Evolutionary conservation across 331 rosid species (phyloP), one percentile per base, ranked within the genome.

Genomic region (Arachis monticola): DNA sequence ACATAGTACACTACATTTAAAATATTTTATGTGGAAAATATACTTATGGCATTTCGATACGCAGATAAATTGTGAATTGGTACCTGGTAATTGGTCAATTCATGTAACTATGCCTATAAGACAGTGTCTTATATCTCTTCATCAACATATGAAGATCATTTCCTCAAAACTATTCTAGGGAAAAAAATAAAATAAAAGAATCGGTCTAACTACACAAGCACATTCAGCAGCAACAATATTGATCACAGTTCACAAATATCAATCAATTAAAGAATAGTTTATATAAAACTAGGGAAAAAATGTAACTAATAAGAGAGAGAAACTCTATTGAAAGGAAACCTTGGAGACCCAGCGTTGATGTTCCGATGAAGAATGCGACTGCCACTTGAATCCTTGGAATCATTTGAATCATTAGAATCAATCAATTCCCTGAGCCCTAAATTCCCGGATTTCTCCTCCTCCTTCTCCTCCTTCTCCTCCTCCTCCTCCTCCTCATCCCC

Each of bases 321-420:
- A 52, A 35, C 40, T 2, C 4, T 35, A 2, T 22, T 35, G 41
- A 30, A 59, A 40, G 5, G 30, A 50, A 81, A 93, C 98, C 93
- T 89, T 53, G 93, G 69, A 70, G 88, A 78, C 65, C 86, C 83
- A 12, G 89, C 84, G 53, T 85, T 91, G 63, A 91, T 47, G 61
- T 83, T 88, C n/a, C 98, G 90, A 80, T 91, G 98, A 73, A 93
- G 93, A 81, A 93, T 85, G 31, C 98, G 77, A 13, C 77, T 91
- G 60, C 70, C 85, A 13, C 78, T 75, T 11, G 83, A 66, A 64
- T 82, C 92, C 31, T 77, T 88, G 4, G 73, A 86, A 35, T 35
- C 85, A 13, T 77, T 73, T 11, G 83, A 66, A 64, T 82, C 92
- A 13, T 77, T 88, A 4, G 73, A 86, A 47, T 76, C 92, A 68